Base-by-base conservation (phyloP, 2,329 filamentous ascomycete genomes). In the Fusarium drepaniforme region DNA sequence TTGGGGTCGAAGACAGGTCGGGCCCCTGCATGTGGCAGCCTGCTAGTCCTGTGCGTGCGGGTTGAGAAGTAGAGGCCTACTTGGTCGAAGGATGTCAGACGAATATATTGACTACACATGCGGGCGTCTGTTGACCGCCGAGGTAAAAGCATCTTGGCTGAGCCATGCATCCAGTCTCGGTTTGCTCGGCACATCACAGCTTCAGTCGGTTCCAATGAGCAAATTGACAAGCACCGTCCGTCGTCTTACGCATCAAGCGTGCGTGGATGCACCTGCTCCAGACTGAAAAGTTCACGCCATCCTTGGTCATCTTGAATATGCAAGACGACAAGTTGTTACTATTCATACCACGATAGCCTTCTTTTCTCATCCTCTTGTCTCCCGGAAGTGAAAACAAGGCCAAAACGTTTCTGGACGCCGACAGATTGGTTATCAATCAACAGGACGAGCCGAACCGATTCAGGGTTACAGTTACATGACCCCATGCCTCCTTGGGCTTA, bases 341-440 rank as follows among this genome's bases (percentile, higher is more conserved):
- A 15, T 59, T 21, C 62, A 35, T 58, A 51, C 64, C 44, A 51
- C n/a, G 28, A 64, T 37, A 23, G 40, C 58, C 42, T 67, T 66
- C 38, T 67, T 70, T 38, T 64, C 73, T 75, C 73, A 28, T 51
- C 18, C 60, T 74, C 65, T 75, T 74, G 37, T 49, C 73, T 64
- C 73, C 16, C 42, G 12, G 53, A 63, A 12, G 70, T 28, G 73
- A 64, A 64, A 75, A 75, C 66, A 75, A 73, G 38, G 57, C 70
- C 73, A 74, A 40, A 64, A 66, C 57, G 30, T 40, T 71, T 70
- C 18, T n/a, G 56, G 66, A 67, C 40, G 28, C 37, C 53, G 63
- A 37, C 65, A 68, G 58, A 30, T 57, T 64, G 49, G 38, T 75
- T 38, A 70, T 21, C 42, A 57, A 49, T 35, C 40, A 56, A 71